Evolutionary conservation across 164 flowering plant species (phyloP), one percentile per base, ranked within the genome.

Genomic region (Nymphaea colorata): DNA sequence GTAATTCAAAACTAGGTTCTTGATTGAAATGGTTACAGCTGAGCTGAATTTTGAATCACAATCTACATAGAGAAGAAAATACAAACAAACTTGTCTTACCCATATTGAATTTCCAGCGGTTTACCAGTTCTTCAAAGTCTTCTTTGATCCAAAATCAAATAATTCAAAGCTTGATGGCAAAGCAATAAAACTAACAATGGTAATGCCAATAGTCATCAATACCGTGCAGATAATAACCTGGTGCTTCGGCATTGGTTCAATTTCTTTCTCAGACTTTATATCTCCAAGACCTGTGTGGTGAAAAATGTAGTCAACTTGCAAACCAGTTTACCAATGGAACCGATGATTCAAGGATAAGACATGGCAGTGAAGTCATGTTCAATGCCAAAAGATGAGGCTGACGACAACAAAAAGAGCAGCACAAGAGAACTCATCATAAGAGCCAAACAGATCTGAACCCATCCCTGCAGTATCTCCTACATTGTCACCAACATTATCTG

Each of bases 111-210:
- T 12, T 12, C 7, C 12, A 47, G 12, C 42, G 66, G 61, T 72
- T 62, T 74, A 82, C 87, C 87, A 84, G 70, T 82, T 84, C 74
- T 74, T 77, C 43, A 84, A 85, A 66, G 59, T 75, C 72, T 84
- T 84, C 74, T 82, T 79, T 4, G 68, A 59, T 67, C 87, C 87
- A 72, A 79, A 77, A 59, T 82, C 74, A 71, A 69, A 84, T 70
- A 84, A 74, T 62, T 85, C 80, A 76, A 84, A 71, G 18, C 42
- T 36, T 2, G 73, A 66, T 41, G 73, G 73, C 17, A 71, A 69
- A 45, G 61, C 64, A 66, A 71, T 44, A 18, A 55, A 66, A 59
- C 65, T 71, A 61, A 71, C 69, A 45, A 71, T 51, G 0, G 69
- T 69, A 47, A 71, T 71, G 65, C 73, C 73, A 71, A 62, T 42